phyloP scores from a whole-genome alignment of 2,329 filamentous ascomycete species.

The Claviceps sp. region DNA sequence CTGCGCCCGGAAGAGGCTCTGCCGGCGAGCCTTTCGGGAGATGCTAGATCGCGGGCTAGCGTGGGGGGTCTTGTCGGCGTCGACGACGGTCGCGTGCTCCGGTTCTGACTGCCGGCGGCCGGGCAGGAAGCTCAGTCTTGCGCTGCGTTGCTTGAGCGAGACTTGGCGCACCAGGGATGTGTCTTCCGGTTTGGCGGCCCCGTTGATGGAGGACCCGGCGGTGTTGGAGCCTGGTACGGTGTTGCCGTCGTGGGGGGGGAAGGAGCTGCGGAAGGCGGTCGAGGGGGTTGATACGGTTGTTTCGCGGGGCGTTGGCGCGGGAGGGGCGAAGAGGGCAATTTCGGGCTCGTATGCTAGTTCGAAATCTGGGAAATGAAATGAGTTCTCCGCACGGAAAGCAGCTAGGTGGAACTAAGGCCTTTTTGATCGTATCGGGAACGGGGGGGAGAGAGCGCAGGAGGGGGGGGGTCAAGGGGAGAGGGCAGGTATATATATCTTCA shows the following conservation, averaged over 20 bases:
- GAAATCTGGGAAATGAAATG: constrained; percentile 33
- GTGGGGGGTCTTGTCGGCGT: constrained; percentile 14
- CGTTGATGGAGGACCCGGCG: constrained; percentile 19
- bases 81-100: constrained; percentile 17
- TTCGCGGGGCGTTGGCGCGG: constrained; percentile 25
- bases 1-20: constrained; percentile 32
- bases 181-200: constrained; percentile 30
- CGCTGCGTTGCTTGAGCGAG: constrained; percentile 36
- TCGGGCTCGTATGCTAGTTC: constrained; percentile 51
- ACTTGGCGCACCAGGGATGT: constrained; percentile 37
- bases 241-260: constrained; percentile 22
- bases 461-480: background rate
- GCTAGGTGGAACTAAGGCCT: no score
- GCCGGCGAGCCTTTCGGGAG: constrained; percentile 22
- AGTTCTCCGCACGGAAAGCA: background rate
- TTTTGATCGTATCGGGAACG: no score
- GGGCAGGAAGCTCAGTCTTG: constrained; percentile 41
- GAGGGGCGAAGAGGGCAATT: constrained; percentile 47
- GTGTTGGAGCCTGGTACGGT: constrained; percentile 18
- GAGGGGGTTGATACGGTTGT: constrained; percentile 26
- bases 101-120: constrained; percentile 36
- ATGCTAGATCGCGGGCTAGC: constrained; percentile 21
- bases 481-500: background rate
- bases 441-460: no score
- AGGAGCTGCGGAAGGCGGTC: constrained; percentile 35